Conservation (phyloP, 305 asterid genomes). For the Fraxinus nigra region DNA sequence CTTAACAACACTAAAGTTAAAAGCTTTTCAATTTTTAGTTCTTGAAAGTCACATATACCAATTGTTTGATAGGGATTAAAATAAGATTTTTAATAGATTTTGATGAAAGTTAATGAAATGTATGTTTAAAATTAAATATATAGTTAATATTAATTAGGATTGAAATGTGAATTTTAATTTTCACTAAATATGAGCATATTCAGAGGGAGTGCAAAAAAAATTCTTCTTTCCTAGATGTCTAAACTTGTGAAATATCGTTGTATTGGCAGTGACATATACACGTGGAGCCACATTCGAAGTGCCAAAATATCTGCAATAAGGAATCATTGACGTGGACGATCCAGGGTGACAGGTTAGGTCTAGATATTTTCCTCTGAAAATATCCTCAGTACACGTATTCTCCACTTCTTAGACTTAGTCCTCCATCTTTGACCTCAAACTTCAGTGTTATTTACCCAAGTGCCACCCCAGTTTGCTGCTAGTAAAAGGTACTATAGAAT, state of each 20-base stretch:
- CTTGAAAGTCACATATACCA: background rate
- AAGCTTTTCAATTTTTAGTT: background rate
- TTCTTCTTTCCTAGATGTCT: background rate
- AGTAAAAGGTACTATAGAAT: background rate
- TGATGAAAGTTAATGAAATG: no score
- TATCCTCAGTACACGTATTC: constrained; percentile 26
- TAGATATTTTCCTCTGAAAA: constrained; percentile 32
- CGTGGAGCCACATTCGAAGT: background rate
- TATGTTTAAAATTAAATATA: no score
- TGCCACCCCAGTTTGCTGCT: background rate
- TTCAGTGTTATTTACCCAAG: constrained; percentile 17
- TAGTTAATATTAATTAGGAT: no score
- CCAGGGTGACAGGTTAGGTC: constrained; percentile 25
- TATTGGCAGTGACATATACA: background rate
- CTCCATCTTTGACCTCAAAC: constrained; percentile 19
- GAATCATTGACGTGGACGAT: constrained; percentile 38
- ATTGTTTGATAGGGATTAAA: no score
- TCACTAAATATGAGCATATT: no score
- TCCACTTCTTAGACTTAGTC: background rate
- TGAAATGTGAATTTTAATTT: no score
- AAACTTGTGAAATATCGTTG: background rate
- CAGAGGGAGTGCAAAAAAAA: background rate
- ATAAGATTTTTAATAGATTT: no score
- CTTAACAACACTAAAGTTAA: background rate
- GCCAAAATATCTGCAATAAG: constrained; percentile 20